Percentiles rank a stretch among this genome's conserved stretches.
Conservation (phyloP, 306 rosid genomes). For the Inga oerstediana region DNA sequence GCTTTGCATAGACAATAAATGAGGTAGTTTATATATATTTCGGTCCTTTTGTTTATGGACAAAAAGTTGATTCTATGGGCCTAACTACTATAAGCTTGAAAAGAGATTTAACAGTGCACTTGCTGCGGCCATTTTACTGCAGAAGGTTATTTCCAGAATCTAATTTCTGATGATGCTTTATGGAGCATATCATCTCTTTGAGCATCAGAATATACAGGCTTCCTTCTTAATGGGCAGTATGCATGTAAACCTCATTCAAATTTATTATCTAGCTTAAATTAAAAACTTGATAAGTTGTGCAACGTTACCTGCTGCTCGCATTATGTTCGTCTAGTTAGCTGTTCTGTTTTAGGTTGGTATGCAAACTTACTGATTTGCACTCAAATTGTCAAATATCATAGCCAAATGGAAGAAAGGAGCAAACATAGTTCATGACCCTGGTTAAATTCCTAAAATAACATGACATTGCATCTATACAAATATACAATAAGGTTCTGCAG, state of each 20-base stretch:
- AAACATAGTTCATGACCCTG: conserved; percentile 7
- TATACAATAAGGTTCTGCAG: conserved; percentile 15
- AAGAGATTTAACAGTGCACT: neutral
- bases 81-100: neutral
- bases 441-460: conserved; percentile 12
- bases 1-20: neutral
- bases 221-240: neutral
- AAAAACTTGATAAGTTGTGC: conserved; percentile 3
- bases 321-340: neutral
- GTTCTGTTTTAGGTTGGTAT: conserved; percentile 3
- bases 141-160: conserved; percentile 8
- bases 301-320: neutral
- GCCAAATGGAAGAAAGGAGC: conserved; percentile 8
- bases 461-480: conserved; percentile 2
- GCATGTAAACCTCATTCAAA: conserved; percentile 1
- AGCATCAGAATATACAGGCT: neutral
- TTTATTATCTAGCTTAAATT: neutral
- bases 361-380: neutral
- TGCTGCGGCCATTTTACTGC: neutral
- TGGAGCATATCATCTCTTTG: conserved; percentile 7
- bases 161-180: neutral
- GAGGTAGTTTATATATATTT: neutral
- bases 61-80: neutral
- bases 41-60: neutral
- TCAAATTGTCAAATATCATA: neutral